Conservation (phyloP, 2,329 filamentous ascomycete genomes). For the Alternaria ethzedia region DNA sequence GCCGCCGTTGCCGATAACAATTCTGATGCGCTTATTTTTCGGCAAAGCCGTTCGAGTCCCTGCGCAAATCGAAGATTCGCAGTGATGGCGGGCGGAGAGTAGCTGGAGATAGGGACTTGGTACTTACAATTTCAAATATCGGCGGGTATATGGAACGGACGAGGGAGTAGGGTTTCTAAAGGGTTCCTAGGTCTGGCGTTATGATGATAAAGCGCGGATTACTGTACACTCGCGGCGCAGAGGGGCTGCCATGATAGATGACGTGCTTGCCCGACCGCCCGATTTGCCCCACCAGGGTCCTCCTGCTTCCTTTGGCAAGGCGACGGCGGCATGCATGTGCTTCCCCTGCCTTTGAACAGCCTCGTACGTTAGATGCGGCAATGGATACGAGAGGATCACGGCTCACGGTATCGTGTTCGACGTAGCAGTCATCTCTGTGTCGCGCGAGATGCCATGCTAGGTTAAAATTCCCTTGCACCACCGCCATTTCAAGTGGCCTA, state of each 20-base stretch:
- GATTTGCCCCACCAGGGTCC: slow-evolving; percentile 21
- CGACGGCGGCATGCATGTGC: not conserved
- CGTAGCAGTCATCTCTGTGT: not conserved
- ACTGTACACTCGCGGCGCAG: slow-evolving; percentile 17
- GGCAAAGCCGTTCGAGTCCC: slow-evolving; percentile 37
- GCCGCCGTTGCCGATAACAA: slow-evolving; percentile 39
- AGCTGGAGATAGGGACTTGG: slow-evolving; percentile 1
- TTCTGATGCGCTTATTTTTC: slow-evolving; percentile 36
- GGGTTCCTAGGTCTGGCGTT: slow-evolving; percentile 15
- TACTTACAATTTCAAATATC: slow-evolving; percentile 36
- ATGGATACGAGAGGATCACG: not conserved
- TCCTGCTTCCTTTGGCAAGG: slow-evolving; percentile 13
- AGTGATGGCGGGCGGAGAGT: slow-evolving; percentile 8
- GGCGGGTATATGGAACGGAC: slow-evolving; percentile 21
- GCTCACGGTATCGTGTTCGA: not conserved
- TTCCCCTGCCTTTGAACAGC: not conserved
- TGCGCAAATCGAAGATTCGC: slow-evolving; percentile 23
- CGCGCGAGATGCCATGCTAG: not conserved
- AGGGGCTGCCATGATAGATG: slow-evolving; percentile 26
- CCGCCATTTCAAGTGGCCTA: not conserved
- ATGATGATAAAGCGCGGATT: slow-evolving; percentile 34
- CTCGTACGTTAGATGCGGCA: not conserved
- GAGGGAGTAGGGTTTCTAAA: slow-evolving; percentile 8
- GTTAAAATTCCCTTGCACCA: not conserved
- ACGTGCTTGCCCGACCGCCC: slow-evolving; percentile 31